A percentile compares a stretch with the other conserved stretches of the same genome.
Conservation (phyloP, 2,329 filamentous ascomycete genomes). For the Cercospora sesami region DNA sequence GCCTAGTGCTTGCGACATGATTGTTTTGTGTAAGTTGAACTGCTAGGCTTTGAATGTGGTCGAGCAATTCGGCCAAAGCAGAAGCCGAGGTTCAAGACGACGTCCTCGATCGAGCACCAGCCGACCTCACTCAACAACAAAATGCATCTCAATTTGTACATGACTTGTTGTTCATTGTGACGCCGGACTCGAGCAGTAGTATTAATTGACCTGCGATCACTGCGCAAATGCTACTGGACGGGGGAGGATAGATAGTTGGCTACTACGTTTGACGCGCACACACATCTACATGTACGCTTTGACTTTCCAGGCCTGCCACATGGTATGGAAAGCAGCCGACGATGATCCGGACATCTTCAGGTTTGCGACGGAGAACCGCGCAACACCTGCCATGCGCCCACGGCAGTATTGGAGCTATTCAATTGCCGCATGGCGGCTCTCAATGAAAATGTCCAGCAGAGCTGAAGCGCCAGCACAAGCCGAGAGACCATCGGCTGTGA, state of each 20-base stretch:
- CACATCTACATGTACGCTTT: not conserved
- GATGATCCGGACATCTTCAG: not conserved
- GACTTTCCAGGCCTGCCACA: not conserved
- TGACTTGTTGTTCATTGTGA: not conserved
- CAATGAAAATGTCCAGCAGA: not conserved
- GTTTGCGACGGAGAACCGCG: not conserved
- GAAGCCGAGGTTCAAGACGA: constrained; percentile 8
- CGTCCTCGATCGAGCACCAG: not conserved
- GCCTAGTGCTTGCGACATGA: constrained; percentile 44
- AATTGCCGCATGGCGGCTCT: not conserved
- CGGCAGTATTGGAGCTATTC: not conserved
- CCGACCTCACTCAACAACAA: not conserved
- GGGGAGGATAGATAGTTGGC: not conserved
- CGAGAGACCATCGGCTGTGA: not conserved
- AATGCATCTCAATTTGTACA: not conserved
- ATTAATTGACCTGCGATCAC: not conserved
- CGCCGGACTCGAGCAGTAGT: not conserved
- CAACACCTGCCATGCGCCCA: not conserved
- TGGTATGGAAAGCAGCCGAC: not conserved
- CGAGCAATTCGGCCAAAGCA: not conserved
- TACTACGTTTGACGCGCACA: not conserved
- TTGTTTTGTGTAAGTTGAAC: not conserved
- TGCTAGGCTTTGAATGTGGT: not conserved
- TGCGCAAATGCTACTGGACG: not conserved
- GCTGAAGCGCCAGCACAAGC: not conserved